Percentiles rank a stretch among this genome's conserved stretches.
phyloP scores from a whole-genome alignment of 179 eudicot genomes.

The Amaranthus tricolor region DNA sequence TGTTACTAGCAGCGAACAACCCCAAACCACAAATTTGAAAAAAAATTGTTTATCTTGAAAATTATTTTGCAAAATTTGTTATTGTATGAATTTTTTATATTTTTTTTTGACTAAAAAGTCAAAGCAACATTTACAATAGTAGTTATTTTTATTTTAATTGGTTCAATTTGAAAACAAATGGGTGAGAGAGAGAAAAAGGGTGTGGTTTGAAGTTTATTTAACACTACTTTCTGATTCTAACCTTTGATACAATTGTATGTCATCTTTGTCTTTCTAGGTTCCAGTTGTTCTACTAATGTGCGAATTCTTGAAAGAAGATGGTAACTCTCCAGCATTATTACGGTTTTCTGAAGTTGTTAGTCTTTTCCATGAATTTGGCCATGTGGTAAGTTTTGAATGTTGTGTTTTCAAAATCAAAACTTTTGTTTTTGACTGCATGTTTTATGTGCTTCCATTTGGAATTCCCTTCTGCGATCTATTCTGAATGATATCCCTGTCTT shows the following conservation, averaged over 20 bases:
- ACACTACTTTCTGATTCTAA: background rate
- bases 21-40: too few relatives aligned
- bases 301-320: conserved; percentile 62
- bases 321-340: conserved; percentile 63
- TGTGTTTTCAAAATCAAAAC: background rate
- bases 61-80: too few relatives aligned
- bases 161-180: background rate
- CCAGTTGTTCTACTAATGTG: conserved; percentile 78
- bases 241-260: background rate
- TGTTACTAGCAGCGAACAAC: too few relatives aligned
- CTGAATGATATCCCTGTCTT: conserved; percentile 2
- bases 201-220: background rate
- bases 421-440: background rate
- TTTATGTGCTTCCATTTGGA: background rate
- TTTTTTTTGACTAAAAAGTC: too few relatives aligned
- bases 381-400: conserved; percentile 67
- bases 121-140: too few relatives aligned
- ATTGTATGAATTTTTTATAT: too few relatives aligned
- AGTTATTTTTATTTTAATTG: too few relatives aligned
- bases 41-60: too few relatives aligned
- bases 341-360: conserved; percentile 89
- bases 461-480: background rate
- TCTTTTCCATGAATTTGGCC: conserved; percentile 93
- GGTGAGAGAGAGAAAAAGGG: background rate
- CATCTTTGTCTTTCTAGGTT: conserved; percentile 43